These are phyloP conservation scores for Raffaelea ambrosiae DNA, from an alignment of 2,329 filamentous ascomycete genomes.

Conservation along the genomic window DNA sequence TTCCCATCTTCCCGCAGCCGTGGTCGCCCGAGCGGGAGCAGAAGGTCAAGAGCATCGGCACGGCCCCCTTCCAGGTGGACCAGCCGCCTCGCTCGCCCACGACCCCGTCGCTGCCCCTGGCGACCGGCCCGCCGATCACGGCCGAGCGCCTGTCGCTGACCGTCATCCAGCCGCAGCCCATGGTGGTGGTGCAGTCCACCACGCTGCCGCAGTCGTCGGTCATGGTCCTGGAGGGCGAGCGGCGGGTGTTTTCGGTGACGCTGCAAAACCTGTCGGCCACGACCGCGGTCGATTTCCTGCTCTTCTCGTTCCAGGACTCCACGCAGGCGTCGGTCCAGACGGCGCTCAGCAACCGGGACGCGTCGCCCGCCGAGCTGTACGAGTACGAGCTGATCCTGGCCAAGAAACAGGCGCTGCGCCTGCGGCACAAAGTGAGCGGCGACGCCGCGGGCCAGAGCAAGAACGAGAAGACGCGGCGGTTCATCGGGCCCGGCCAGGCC, in stretches of 20 bases:
- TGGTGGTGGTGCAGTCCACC: conserved; percentile 65
- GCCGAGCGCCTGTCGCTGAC: conserved; percentile 52
- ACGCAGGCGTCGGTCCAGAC: conserved; percentile 69
- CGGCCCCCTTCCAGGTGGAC: conserved; percentile 39
- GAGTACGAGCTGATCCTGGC: conserved; percentile 77
- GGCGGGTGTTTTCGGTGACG: conserved; percentile 66
- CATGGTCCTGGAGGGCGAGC: conserved; percentile 90
- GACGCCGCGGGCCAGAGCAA: too few species aligned
- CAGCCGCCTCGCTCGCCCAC: conserved; percentile 25
- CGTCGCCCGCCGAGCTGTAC: conserved; percentile 70
- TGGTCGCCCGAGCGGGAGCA: conserved; percentile 63
- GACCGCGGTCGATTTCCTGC: conserved; percentile 71
- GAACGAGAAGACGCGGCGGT: conserved; percentile 22
- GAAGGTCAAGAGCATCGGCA: conserved; percentile 70
- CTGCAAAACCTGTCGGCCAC: conserved; percentile 65
- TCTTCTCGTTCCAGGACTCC: conserved; percentile 86
- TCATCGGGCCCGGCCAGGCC: conserved; percentile 59
- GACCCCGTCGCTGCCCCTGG: neutral
- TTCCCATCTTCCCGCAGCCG: conserved; percentile 70
- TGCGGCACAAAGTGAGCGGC: too few species aligned
- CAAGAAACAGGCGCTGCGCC: conserved; percentile 60
- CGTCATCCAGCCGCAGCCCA: conserved; percentile 72
- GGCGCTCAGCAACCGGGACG: conserved; percentile 67
- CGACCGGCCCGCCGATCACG: conserved; percentile 30
- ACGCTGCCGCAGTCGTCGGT: conserved; percentile 76